phyloP scores from a whole-genome alignment of 176 grass and related monocot species.

The Avena insularis region DNA sequence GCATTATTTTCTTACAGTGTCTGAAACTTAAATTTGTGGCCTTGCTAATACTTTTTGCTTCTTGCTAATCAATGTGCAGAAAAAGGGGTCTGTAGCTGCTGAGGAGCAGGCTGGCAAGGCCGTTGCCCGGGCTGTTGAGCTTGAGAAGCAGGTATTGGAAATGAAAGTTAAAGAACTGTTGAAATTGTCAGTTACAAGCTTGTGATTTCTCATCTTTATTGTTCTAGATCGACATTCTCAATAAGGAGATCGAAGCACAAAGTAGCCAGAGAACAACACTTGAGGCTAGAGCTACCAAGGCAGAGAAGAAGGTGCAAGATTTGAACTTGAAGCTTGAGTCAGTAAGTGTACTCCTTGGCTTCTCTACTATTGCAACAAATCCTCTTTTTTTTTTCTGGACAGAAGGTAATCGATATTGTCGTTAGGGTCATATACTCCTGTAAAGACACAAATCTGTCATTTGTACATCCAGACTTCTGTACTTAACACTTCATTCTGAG shows the following conservation, averaged over 20 bases:
- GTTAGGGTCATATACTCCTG: neutral
- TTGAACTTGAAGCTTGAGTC: conserved; percentile 62
- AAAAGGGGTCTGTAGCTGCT: conserved; percentile 60
- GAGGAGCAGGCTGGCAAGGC: conserved; percentile 70
- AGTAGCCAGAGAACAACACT: conserved; percentile 54
- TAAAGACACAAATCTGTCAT: neutral
- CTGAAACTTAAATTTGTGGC: neutral
- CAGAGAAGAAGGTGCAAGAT: conserved; percentile 68
- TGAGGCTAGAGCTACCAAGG: conserved; percentile 53
- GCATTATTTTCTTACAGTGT: neutral
- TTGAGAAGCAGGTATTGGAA: conserved; percentile 73
- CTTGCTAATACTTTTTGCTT: neutral
- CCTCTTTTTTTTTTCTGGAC: neutral
- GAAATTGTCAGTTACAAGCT: neutral
- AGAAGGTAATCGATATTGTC: neutral
- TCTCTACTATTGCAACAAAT: neutral
- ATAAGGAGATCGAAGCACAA: conserved; percentile 64
- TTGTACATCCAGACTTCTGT: neutral
- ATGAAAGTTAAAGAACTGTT: neutral
- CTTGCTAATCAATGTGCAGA: conserved; percentile 44
- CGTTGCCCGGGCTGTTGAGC: conserved; percentile 55
- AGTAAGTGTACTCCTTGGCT: conserved; percentile 54
- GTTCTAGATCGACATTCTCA: conserved; percentile 64
- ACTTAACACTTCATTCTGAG: neutral
- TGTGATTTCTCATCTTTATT: conserved; percentile 38